Evolutionary conservation across 179 eudicot genomes (phyloP).

Genomic region (Corrigiola litoralis): DNA sequence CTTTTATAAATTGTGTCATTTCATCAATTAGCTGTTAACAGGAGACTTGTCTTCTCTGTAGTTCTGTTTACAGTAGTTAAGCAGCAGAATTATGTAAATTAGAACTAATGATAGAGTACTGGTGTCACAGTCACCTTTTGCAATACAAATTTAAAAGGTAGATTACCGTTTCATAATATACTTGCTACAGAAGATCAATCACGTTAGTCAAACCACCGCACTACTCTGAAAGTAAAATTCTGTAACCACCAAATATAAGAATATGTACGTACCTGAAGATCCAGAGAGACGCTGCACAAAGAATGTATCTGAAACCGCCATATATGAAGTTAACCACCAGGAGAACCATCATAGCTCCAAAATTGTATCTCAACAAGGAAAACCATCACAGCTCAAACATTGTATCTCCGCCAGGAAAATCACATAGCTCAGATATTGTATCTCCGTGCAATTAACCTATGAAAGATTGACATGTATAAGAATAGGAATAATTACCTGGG

Average conservation of each 20-base stretch:
- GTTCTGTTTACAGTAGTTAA: not conserved
- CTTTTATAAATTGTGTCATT: not conserved
- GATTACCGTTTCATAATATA: not conserved
- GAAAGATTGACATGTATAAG: not conserved
- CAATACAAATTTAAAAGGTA: not conserved
- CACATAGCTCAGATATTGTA: constrained; percentile 2
- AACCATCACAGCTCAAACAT: too few species aligned
- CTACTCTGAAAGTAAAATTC: not conserved
- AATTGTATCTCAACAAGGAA: too few species aligned
- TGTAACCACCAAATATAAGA: not conserved
- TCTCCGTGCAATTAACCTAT: not conserved
- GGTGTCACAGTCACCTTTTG: not conserved
- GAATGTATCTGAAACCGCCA: too few species aligned
- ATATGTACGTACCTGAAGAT: too few species aligned
- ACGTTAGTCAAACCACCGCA: not conserved
- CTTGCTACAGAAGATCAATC: not conserved
- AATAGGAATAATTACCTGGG: constrained; percentile 13
- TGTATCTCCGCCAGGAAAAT: too few species aligned
- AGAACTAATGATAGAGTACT: not conserved
- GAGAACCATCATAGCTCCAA: too few species aligned
- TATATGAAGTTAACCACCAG: too few species aligned
- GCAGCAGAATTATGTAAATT: not conserved
- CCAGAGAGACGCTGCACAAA: too few species aligned
- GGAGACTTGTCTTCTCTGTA: not conserved
- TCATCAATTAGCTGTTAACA: not conserved